Base-by-base conservation (phyloP, 139 green algal genomes). In the Tetratostichococcus sp. region DNA sequence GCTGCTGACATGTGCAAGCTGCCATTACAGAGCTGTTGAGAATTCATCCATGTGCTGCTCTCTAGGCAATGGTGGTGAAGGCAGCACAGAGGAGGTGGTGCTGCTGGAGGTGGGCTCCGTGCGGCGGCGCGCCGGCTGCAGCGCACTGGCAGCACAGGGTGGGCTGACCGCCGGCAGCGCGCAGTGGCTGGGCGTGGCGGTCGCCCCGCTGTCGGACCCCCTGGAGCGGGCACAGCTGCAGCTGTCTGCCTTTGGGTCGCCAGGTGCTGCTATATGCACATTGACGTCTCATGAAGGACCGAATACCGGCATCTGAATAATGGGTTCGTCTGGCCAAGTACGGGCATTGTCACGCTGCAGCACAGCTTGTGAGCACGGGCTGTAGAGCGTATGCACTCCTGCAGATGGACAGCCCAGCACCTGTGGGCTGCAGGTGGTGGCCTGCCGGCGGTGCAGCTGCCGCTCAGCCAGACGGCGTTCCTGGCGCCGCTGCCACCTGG, bases 171-270 rank as follows among this genome's bases (percentile, higher is more conserved):
- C 84, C 1, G 85, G 85, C 16, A 73, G 83, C 65, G 31, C 59
- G 31, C 77, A 86, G 68, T 91, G 85, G 85, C 73, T 91, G 70
- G 87, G 83, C 1, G 35, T 91, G 21, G 66, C 73, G 0, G 23
- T 91, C 4, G 16, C 34, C 21, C 80, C 82, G 2, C 70, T 79
- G 62, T 75, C 83, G 30, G 85, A 87, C 23, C 30, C 33, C 1
- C 74, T 89, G 59, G 23, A 35, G 0, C 17, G 43, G 17, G 69
- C 75, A 0, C 58, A 25, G 5, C 57, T 88, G 65, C 72, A 71
- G 31, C 42, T 83, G 28, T 65, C 32, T 14, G 34, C 70, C 43
- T 30, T 31, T 16, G 76, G 69, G 79, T 66, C 75, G 11, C 14
- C 50, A 62, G 50, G 50, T 62, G 50, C 50, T 2, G 39, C 39